phyloP scores from a whole-genome alignment of 306 rosid genomes.

The Citrullus amarus region DNA sequence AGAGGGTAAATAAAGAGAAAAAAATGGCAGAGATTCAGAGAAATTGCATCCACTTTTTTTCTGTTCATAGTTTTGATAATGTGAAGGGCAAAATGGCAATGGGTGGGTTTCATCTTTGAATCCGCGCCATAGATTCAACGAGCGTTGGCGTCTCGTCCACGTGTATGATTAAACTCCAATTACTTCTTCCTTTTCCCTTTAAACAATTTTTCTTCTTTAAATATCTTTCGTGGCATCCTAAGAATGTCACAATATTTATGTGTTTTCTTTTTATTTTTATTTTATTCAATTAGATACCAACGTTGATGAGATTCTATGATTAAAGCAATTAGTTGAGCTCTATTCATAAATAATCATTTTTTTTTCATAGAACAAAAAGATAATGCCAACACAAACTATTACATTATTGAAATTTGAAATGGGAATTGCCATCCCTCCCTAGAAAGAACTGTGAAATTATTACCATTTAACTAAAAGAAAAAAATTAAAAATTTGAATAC shows the following conservation, averaged over 20 bases:
- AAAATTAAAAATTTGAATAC: no score
- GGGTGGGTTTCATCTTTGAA: conserved; percentile 16
- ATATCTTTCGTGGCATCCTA: neutral
- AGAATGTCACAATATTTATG: neutral
- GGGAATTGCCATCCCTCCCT: no score
- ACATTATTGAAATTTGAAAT: neutral
- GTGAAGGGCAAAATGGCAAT: neutral
- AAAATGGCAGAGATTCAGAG: neutral
- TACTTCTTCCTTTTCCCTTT: neutral
- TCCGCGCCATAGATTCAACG: conserved; percentile 25
- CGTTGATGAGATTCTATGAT: neutral
- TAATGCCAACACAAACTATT: neutral
- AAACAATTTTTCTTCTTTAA: neutral
- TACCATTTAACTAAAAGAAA: no score
- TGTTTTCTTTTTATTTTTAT: neutral
- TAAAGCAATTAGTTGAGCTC: neutral
- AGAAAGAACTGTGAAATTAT: no score
- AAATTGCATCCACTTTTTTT: neutral
- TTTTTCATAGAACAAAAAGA: neutral
- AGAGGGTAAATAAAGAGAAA: neutral
- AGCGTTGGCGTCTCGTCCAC: conserved; percentile 21
- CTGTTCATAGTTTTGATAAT: neutral
- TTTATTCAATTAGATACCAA: neutral
- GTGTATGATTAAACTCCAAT: conserved; percentile 18
- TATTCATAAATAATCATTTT: no score